phyloP scores from a whole-genome alignment of 2,329 filamentous ascomycete genomes.

The Pseudocercospora musae region DNA sequence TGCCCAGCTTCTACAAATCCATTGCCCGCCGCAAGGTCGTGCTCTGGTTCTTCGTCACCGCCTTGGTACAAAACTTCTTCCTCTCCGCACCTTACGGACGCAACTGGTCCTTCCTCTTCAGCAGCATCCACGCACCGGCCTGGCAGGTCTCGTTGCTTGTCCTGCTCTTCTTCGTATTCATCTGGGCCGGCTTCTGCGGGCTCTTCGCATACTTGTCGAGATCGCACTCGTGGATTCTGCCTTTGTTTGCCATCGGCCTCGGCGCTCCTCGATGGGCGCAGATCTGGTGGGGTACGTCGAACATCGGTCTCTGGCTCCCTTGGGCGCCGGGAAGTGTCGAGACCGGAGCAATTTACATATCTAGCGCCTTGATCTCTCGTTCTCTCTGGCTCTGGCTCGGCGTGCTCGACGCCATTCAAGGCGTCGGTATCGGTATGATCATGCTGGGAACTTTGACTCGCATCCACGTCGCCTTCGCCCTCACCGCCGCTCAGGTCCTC shows the following conservation, averaged over 20 bases:
- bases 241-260: slow-evolving; percentile 64
- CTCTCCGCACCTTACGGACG: slow-evolving; percentile 62
- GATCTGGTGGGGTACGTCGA: slow-evolving; percentile 62
- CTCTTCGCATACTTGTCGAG: slow-evolving; percentile 53
- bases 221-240: slow-evolving; percentile 62
- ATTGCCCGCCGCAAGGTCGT: slow-evolving; percentile 60
- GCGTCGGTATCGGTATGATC: slow-evolving; percentile 65
- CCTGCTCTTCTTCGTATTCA: slow-evolving; percentile 49
- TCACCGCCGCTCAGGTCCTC: slow-evolving; percentile 59
- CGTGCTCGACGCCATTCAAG: slow-evolving; percentile 61
- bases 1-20: slow-evolving; percentile 62
- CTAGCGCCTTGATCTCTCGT: slow-evolving; percentile 54
- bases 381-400: slow-evolving; percentile 65
- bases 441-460: slow-evolving; percentile 59
- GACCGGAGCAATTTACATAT: slow-evolving; percentile 43
- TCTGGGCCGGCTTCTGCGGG: slow-evolving; percentile 54
- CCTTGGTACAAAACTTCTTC: slow-evolving; percentile 64
- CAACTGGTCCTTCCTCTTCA: slow-evolving; percentile 63
- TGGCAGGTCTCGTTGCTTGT: slow-evolving; percentile 58
- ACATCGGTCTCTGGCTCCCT: slow-evolving; percentile 58
- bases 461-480: slow-evolving; percentile 59
- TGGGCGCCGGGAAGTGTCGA: slow-evolving; percentile 45
- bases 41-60: slow-evolving; percentile 62
- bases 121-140: slow-evolving; percentile 50
- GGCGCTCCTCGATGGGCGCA: slow-evolving; percentile 63